Conservation (phyloP, 2,329 filamentous ascomycete species). For the Aspergillus sp. region DNA sequence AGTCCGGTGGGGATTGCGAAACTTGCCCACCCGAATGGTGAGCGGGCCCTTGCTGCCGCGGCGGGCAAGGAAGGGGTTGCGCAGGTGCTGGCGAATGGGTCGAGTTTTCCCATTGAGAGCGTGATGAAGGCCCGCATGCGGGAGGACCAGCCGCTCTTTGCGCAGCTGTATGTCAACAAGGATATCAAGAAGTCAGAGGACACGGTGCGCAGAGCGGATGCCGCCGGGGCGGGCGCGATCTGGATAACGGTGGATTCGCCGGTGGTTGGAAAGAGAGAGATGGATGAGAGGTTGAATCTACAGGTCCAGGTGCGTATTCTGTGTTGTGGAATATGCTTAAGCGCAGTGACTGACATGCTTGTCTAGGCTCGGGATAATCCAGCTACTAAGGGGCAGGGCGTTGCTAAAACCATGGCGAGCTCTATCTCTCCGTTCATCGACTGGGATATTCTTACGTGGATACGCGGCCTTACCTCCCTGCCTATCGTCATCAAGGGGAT, state of each 20-base stretch:
- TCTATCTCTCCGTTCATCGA: conserved; percentile 30
- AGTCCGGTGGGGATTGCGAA: conserved; percentile 45
- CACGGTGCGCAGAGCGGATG: conserved; percentile 25
- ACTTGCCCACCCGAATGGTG: conserved; percentile 45
- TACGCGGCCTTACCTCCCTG: conserved; percentile 38
- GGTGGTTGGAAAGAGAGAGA: conserved; percentile 33
- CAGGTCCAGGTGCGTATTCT: conserved; percentile 18
- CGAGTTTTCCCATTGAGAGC: conserved; percentile 42
- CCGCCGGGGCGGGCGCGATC: conserved; percentile 28
- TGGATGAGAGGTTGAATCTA: conserved; percentile 32
- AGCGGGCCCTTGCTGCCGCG: conserved; percentile 42
- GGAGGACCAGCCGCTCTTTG: conserved; percentile 27
- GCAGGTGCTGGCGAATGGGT: conserved; percentile 39
- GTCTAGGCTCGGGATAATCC: conserved; percentile 12
- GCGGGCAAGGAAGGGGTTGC: conserved; percentile 38
- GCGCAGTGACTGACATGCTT: background rate
- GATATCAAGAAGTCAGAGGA: conserved; percentile 27
- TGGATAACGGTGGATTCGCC: conserved; percentile 38
- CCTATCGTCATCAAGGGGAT: conserved; percentile 44
- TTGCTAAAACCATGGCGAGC: conserved; percentile 30
- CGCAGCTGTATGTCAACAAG: conserved; percentile 43
- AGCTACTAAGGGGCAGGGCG: conserved; percentile 19
- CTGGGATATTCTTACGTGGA: conserved; percentile 37
- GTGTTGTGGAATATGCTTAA: too few species aligned
- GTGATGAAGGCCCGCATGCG: conserved; percentile 30